A percentile compares a stretch with the other conserved stretches of the same genome.
These are phyloP conservation scores for Pseudonitzschia delicatissima DNA, from an alignment of 108 stramenopile genomes.

Conservation along the genomic window DNA sequence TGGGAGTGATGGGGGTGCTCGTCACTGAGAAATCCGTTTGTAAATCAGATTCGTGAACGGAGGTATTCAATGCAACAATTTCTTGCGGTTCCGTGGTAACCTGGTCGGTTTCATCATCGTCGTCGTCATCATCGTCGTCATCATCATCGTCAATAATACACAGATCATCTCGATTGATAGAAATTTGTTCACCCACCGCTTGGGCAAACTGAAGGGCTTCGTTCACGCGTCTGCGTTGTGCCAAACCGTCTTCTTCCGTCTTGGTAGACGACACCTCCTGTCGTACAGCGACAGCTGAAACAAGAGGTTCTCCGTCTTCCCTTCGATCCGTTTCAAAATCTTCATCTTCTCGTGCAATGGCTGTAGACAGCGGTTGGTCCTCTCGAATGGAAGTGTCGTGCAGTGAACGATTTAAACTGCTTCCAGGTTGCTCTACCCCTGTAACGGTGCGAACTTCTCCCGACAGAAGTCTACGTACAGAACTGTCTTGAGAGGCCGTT, in stretches of 20 bases:
- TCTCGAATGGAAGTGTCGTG: background rate
- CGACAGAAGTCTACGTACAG: slow-evolving; percentile 20
- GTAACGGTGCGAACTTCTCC: slow-evolving; percentile 23
- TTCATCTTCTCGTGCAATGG: background rate
- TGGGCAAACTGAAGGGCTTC: slow-evolving; percentile 72
- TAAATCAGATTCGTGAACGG: background rate
- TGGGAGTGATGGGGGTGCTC: background rate
- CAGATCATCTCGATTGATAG: slow-evolving; percentile 44
- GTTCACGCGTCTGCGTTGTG: slow-evolving; percentile 45
- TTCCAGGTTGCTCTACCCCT: slow-evolving; percentile 13
- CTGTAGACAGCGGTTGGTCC: background rate
- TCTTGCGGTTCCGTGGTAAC: background rate
- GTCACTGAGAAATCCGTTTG: background rate
- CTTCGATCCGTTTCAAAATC: slow-evolving; percentile 11
- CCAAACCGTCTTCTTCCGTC: slow-evolving; percentile 28
- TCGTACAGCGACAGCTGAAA: slow-evolving; percentile 13
- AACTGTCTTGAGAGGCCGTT: background rate
- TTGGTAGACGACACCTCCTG: slow-evolving; percentile 12
- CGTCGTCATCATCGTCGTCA: slow-evolving; percentile 35
- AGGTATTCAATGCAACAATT: background rate
- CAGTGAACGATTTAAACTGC: background rate
- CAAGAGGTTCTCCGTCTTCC: slow-evolving; percentile 19
- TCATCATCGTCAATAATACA: slow-evolving; percentile 63
- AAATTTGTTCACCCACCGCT: slow-evolving; percentile 63
- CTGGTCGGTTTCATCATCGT: slow-evolving; percentile 29